A percentile compares a stretch with the other conserved stretches of the same genome.
Conservation (phyloP, 345 rosid genomes). For the Xanthoceras sorbifolium region DNA sequence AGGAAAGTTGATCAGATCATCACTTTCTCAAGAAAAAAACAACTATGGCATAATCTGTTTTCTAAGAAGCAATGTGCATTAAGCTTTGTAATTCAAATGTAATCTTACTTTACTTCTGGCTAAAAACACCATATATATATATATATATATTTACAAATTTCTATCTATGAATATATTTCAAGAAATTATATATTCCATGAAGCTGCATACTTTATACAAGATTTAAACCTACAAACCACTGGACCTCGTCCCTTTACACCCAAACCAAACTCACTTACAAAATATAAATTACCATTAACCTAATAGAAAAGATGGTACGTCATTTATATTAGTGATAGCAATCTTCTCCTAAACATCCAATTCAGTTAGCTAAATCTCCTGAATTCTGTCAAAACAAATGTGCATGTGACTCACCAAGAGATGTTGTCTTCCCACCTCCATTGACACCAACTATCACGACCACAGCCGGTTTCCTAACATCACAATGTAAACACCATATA, state of each 20-base stretch:
- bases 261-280: not conserved
- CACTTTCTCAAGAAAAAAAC: slow-evolving; percentile 1
- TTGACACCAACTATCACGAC: slow-evolving; percentile 85
- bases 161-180: no score
- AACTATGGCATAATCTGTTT: slow-evolving; percentile 1
- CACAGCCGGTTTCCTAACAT: slow-evolving; percentile 85
- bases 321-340: not conserved
- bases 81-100: not conserved
- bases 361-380: not conserved
- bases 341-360: not conserved
- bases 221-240: not conserved
- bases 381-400: slow-evolving; percentile 5
- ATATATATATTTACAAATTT: no score
- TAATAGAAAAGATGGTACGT: not conserved
- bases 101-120: not conserved
- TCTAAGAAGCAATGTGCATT: not conserved
- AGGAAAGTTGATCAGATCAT: slow-evolving; percentile 7
- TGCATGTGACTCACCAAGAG: slow-evolving; percentile 66
- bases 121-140: not conserved
- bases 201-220: not conserved
- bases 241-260: not conserved
- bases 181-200: no score
- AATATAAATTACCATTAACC: not conserved
- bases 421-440: slow-evolving; percentile 98
- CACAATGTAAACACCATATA: slow-evolving; percentile 5